phyloP scores from a whole-genome alignment of 257 asterid species.

The Avicennia marina region DNA sequence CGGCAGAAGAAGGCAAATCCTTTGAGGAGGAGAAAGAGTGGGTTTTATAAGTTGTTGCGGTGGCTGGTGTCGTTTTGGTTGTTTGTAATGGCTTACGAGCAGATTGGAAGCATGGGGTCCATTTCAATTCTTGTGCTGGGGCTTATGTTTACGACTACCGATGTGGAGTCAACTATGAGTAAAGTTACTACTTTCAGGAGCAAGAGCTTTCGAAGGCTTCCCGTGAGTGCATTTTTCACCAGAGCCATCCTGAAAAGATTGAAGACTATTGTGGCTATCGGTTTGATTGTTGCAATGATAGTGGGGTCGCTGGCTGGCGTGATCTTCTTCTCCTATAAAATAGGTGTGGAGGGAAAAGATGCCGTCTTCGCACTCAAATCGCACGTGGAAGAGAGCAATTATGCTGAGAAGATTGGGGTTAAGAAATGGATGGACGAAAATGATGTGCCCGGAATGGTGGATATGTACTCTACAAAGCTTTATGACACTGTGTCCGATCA shows the following conservation, averaged over 20 bases:
- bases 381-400: constrained; percentile 82
- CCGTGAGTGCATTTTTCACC: constrained; percentile 72
- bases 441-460: constrained; percentile 91
- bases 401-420: constrained; percentile 82
- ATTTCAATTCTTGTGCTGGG: constrained; percentile 58
- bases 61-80: constrained; percentile 93
- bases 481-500: constrained; percentile 79
- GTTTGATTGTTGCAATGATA: constrained; percentile 75
- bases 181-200: constrained; percentile 63
- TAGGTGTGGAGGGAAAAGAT: constrained; percentile 87
- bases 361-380: constrained; percentile 77
- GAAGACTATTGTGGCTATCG: constrained; percentile 80
- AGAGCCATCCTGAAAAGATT: constrained; percentile 56
- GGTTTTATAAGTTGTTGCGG: constrained; percentile 55
- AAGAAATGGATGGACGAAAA: constrained; percentile 94
- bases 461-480: constrained; percentile 59
- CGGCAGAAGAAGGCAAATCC: constrained; percentile 37
- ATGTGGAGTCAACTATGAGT: constrained; percentile 73
- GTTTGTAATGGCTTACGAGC: constrained; percentile 76
- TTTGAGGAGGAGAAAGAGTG: constrained; percentile 54
- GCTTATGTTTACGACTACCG: constrained; percentile 50
- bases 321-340: constrained; percentile 76
- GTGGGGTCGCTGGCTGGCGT: constrained; percentile 66
- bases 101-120: constrained; percentile 60
- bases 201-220: constrained; percentile 65